Evolutionary conservation across 2,329 filamentous ascomycete species (phyloP), one percentile per base, ranked within the genome.

Genomic region (Aspergillus uvarum): DNA sequence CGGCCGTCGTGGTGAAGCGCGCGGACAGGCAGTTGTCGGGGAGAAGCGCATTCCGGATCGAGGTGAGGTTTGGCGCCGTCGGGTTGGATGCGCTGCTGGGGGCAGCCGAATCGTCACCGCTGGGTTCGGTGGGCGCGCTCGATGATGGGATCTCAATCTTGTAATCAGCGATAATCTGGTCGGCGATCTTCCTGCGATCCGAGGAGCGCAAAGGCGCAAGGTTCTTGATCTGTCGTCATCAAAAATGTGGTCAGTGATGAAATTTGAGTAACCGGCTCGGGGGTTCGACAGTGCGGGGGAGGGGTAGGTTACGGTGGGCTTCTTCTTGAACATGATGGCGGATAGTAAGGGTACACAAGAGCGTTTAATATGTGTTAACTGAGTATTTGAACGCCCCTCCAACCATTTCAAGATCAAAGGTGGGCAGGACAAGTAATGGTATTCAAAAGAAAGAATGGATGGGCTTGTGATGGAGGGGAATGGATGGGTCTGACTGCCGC

Each of bases 131-230:
- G 19, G 72, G 58, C 48, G 74, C 66, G 12, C 67, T 68, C 22
- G 72, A 66, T 10, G 82, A 66, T 7, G 82, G 80, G 1, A 84
- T 68, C 44, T 79, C 70, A 61, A 88, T 80, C 38, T 79, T 75
- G 68, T 87, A 88, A 66, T 87, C 83, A 63, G 80, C 74, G 68
- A 89, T 89, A 67, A 90, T 88, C 65, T 87, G 82, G 68, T 89
- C 86, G 53, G 87, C 87, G 38, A 87, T 84, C 67, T 85, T 87
- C 60, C 87, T 81, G 60, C 87, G 82, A 68, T 89, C 87, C 2
- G 87, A 89, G 5, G 87, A 89, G 57, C 87, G 83, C 55, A 90
- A 76, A 47, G 87, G 86, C 4, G 87, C 81, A 12, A 88, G 78
- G 19, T 87, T 85, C 77, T 89, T 90, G 78, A 90, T 84, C 81